Conservation (phyloP, 441 rosid genomes). For the Pelargonium myrrhifolium region DNA sequence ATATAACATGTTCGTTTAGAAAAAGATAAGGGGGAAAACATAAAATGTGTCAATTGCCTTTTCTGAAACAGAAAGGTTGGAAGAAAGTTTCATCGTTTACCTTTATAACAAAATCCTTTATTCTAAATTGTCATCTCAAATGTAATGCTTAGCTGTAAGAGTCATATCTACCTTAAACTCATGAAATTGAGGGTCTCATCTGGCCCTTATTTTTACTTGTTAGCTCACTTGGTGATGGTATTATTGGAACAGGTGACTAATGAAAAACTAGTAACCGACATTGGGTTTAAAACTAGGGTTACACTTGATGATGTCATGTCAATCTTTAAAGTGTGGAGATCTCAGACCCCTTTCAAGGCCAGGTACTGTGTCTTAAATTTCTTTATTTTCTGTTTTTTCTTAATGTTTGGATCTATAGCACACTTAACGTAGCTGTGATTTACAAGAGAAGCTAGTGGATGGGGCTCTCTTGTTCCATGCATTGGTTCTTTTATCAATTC, state of each 20-base stretch:
- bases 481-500: too few relatives aligned
- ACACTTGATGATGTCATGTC: slow-evolving; percentile 50
- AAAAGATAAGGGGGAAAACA: not conserved
- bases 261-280: slow-evolving; percentile 48
- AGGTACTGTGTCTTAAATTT: slow-evolving; percentile 38
- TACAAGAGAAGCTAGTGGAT: too few relatives aligned
- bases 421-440: too few relatives aligned
- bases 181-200: slow-evolving; percentile 9
- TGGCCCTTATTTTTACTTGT: not conserved
- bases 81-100: not conserved
- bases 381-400: too few relatives aligned
- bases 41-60: not conserved
- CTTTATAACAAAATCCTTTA: too few relatives aligned
- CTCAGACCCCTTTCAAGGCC: slow-evolving; percentile 52
- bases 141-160: not conserved
- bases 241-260: slow-evolving; percentile 59
- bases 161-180: not conserved
- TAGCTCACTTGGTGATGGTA: slow-evolving; percentile 10
- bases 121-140: not conserved
- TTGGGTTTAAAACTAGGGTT: slow-evolving; percentile 80
- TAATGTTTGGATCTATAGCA: too few relatives aligned
- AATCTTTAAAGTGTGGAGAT: slow-evolving; percentile 54
- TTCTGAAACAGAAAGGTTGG: not conserved
- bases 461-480: too few relatives aligned
- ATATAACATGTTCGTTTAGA: slow-evolving; percentile 1